A percentile compares a stretch with the other conserved stretches of the same genome.
Conservation (phyloP, 1,139 yeast species). For the Arxiozyma bovina region DNA sequence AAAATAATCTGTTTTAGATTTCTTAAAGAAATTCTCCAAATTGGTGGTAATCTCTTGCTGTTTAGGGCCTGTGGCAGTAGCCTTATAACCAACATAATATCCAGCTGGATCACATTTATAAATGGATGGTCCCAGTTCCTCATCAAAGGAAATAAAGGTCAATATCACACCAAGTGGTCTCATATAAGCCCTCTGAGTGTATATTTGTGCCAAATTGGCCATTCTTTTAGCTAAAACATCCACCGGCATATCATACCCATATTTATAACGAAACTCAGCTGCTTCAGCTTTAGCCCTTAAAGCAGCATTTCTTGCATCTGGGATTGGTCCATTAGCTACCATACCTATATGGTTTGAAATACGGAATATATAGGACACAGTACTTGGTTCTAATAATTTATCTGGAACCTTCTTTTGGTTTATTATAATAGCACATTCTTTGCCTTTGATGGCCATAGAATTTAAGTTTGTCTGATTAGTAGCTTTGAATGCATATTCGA, state of each 20-base stretch:
- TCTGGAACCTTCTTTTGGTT: conserved; percentile 96
- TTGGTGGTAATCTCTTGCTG: conserved; percentile 92
- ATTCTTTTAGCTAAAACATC: conserved; percentile 88
- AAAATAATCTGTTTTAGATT: conserved; percentile 22
- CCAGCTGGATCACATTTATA: conserved; percentile 98
- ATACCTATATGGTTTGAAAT: conserved; percentile 79
- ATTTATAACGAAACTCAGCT: conserved; percentile 85
- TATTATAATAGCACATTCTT: conserved; percentile 80
- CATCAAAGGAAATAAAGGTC: conserved; percentile 82
- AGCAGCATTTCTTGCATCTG: conserved; percentile 90
- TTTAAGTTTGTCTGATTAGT: conserved; percentile 89
- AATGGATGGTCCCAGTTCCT: conserved; percentile 80
- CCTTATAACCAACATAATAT: conserved; percentile 83
- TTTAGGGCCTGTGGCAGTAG: conserved; percentile 93
- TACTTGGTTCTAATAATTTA: conserved; percentile 74
- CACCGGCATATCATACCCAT: conserved; percentile 95
- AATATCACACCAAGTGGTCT: conserved; percentile 92
- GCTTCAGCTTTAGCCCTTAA: conserved; percentile 88
- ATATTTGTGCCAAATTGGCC: conserved; percentile 91
- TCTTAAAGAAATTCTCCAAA: conserved; percentile 84
- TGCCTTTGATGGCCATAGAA: conserved; percentile 78
- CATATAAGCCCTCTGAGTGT: conserved; percentile 98
- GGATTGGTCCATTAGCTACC: conserved; percentile 92
- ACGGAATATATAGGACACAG: conserved; percentile 77
- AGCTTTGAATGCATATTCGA: conserved; percentile 95